Percentiles rank a stretch among this genome's conserved stretches.
These are phyloP conservation scores for Pichia nakasei DNA, from an alignment of 805 yeast species.

Conservation along the genomic window DNA sequence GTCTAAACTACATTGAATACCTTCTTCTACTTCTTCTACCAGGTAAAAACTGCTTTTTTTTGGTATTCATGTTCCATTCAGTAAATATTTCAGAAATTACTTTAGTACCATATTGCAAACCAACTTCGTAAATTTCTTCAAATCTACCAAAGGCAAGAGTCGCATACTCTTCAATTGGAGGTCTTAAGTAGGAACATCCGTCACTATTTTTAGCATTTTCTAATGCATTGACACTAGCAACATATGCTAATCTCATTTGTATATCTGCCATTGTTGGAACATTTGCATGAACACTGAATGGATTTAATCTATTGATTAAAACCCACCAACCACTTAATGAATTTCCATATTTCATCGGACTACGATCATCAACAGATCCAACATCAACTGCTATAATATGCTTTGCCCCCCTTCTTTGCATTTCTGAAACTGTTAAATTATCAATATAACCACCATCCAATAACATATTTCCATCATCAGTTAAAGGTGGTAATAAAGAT, in stretches of 20 bases:
- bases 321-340: slow-evolving; percentile 92
- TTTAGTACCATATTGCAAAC: slow-evolving; percentile 61
- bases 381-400: slow-evolving; percentile 90
- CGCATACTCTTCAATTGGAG: slow-evolving; percentile 88
- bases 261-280: slow-evolving; percentile 94
- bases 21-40: slow-evolving; percentile 36
- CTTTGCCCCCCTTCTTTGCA: slow-evolving; percentile 83
- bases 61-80: slow-evolving; percentile 31
- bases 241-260: slow-evolving; percentile 88
- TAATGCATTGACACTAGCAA: slow-evolving; percentile 87
- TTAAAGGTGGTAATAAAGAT: slow-evolving; percentile 81
- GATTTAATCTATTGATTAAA: slow-evolving; percentile 75
- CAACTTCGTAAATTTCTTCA: slow-evolving; percentile 80
- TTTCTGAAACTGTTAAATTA: slow-evolving; percentile 84
- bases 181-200: slow-evolving; percentile 82
- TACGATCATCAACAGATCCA: slow-evolving; percentile 87
- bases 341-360: slow-evolving; percentile 88
- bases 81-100: slow-evolving; percentile 42
- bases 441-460: slow-evolving; percentile 96
- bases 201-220: slow-evolving; percentile 78
- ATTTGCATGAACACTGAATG: slow-evolving; percentile 78
- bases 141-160: slow-evolving; percentile 89
- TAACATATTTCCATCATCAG: slow-evolving; percentile 86
- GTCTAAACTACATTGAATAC: slow-evolving; percentile 43
- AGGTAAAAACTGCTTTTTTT: slow-evolving; percentile 13